A percentile compares a stretch with the other conserved stretches of the same genome.
phyloP scores from a whole-genome alignment of 768 basidiomycete species.

The Astraeus odoratus region DNA sequence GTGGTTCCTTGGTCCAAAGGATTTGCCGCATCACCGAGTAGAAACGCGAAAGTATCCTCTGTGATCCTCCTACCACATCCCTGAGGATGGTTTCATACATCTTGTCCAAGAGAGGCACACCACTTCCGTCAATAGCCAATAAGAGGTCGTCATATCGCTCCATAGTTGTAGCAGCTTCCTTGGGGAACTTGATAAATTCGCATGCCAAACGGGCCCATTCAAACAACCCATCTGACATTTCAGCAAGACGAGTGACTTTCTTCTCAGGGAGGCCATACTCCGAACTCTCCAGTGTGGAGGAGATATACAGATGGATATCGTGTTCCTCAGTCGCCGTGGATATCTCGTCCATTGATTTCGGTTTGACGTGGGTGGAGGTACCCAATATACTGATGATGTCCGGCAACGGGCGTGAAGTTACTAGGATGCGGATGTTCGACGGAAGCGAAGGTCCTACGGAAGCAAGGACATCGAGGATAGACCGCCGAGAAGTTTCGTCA shows the following conservation, averaged over 20 bases:
- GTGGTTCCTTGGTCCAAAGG: slow-evolving; percentile 1
- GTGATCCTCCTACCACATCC: neutral
- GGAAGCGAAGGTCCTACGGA: slow-evolving; percentile 15
- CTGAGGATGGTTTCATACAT: neutral
- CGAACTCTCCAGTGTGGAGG: neutral
- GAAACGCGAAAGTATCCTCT: neutral
- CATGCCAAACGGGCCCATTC: slow-evolving; percentile 2
- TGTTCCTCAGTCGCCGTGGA: neutral
- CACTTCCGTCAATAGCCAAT: neutral
- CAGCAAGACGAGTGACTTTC: neutral
- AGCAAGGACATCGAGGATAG: slow-evolving; percentile 8
- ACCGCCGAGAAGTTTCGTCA: neutral
- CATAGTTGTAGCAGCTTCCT: neutral
- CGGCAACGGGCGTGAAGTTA: slow-evolving; percentile 2
- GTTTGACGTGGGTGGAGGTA: neutral
- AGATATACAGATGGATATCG: neutral
- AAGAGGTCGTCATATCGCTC: neutral
- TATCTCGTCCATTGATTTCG: neutral
- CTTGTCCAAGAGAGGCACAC: neutral
- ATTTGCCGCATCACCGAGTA: neutral
- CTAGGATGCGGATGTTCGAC: neutral
- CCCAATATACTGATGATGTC: neutral
- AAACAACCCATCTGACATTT: neutral
- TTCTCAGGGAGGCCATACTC: neutral
- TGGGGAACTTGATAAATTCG: neutral